Evolutionary conservation across 495 filamentous ascomycete species (phyloP), one percentile per base, ranked within the genome.

Genomic region (Neurospora sp.): DNA sequence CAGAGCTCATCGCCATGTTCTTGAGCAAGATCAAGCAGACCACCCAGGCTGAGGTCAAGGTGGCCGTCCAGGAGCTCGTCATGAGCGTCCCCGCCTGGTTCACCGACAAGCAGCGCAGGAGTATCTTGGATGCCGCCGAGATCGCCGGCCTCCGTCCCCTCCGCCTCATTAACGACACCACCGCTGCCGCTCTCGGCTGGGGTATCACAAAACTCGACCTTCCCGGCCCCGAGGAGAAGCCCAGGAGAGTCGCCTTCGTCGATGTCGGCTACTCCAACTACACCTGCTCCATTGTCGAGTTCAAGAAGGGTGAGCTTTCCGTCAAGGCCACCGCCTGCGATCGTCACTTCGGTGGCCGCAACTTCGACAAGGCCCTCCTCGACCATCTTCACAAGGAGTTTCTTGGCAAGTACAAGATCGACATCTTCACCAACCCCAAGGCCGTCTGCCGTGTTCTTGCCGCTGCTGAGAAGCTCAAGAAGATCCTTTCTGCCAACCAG

Each of bases 211-310:
- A 98, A 86, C 84, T 92, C 69, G 96, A 98, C 81, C 90, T 99
- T 31, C 96, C 96, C 73, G 83, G 86, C 22, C 86, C 88, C 39
- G 96, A 98, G 71, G 94, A 99, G 89, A 96, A 96, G 88, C 94
- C 96, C 73, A 89, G 93, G 73, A 88, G 96, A 40, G 94, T 98
- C 31, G 91, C 90, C 71, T 97, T 99, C 81, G 83, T 99, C 83
- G 96, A 99, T 82, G 94, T 99, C 74, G 96, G 96, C 72, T 91
- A 98, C 87, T 94, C 91, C 86, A 94, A 97, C 86, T 98, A 96
- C 85, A 94, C 93, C 59, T 91, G 89, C 85, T 93, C 94, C 44
- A 90, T 99, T 76, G 94, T 97, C 73, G 94, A 98, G 85, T 98
- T 97, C 86, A 91, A 88, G 82, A 99, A 98, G 88, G 96, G 96